Evolutionary conservation across 352 stramenopile species (phyloP), one percentile per base, ranked within the genome.

Genomic region (Phytophthora ramorum): DNA sequence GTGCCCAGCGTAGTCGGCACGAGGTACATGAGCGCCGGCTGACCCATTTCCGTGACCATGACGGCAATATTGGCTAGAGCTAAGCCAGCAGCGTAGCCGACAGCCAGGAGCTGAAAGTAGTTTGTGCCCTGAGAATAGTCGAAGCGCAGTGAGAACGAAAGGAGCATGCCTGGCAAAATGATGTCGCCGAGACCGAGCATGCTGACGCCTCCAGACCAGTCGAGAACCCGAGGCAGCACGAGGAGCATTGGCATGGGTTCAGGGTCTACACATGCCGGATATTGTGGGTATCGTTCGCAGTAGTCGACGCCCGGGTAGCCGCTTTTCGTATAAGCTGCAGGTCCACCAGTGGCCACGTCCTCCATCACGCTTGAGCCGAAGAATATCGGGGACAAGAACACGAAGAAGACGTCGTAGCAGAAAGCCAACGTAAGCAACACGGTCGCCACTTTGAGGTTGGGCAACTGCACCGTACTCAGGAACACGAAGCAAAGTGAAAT

Each of bases 111-210:
- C 22, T 72, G 59, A 70, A 98, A 99, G 81, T 98, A 98, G 40
- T 78, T 80, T 6, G 60, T 78, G 10, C 62, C 62, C 7, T 77
- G 66, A 3, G 66, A 71, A 51, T 92, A 96, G 83, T 99, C 97
- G 59, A 96, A 98, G 8, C 95, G 87, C 16, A 95, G 76, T 1
- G 87, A 87, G 71, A 98, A 98, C 47, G 93, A 96, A 12, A 99
- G 75, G 32, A 99, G 72, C 62, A 99, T 79, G 2, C 97, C 96
- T 7, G 96, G 96, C 32, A 99, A 60, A 17, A 98, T 97, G 62
- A 99, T 98, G 80, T 99, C 97, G 8, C 97, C 97, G 3, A 99
- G 75, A 56, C 97, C 97, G 13, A 99, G 79, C 85, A 99, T 95
- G 32, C 80, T 96, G 16, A 88, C 83, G 9, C 97, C 97, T 47